A percentile compares a stretch with the other conserved stretches of the same genome.
Evolutionary conservation across 1,284 basidiomycete genomes (phyloP).

Genomic region (Ganoderma sinense): DNA sequence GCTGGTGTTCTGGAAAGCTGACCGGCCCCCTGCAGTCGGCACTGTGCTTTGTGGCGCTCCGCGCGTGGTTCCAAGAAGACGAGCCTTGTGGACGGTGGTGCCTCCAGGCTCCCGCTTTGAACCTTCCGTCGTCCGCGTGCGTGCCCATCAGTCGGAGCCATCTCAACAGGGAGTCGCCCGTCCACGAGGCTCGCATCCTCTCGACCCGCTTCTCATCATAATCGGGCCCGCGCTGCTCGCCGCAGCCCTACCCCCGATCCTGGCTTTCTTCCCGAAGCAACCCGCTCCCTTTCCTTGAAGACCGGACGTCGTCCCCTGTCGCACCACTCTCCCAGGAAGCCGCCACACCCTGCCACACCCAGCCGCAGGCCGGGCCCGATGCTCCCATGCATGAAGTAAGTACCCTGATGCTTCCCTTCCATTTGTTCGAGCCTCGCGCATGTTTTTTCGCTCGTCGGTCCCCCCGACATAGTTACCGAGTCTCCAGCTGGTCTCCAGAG

Average conservation of each 20-base stretch:
- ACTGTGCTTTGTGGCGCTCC: conserved; percentile 23
- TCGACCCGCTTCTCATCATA: conserved; percentile 16
- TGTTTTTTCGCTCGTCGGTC: neutral
- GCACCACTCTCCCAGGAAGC: neutral
- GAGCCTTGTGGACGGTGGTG: conserved; percentile 10
- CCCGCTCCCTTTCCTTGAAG: neutral
- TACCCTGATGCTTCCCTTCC: neutral
- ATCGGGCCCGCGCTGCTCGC: conserved; percentile 12
- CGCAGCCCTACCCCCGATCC: conserved; percentile 12
- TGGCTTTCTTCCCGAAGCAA: neutral
- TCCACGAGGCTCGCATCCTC: conserved; percentile 30
- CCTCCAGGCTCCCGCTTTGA: neutral
- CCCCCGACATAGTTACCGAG: neutral
- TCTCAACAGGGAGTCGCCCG: conserved; percentile 16
- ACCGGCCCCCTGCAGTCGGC: conserved; percentile 10
- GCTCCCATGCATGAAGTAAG: neutral
- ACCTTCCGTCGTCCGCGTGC: neutral
- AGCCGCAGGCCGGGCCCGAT: neutral
- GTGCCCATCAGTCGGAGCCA: conserved; percentile 7
- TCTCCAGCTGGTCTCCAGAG: neutral
- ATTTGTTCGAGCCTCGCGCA: neutral
- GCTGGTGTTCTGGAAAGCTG: neutral
- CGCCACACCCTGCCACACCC: neutral
- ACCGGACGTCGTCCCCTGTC: conserved; percentile 2
- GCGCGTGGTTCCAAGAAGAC: conserved; percentile 5